Conservation (phyloP, 352 stramenopile genomes). For the Phytophthora syringae region DNA sequence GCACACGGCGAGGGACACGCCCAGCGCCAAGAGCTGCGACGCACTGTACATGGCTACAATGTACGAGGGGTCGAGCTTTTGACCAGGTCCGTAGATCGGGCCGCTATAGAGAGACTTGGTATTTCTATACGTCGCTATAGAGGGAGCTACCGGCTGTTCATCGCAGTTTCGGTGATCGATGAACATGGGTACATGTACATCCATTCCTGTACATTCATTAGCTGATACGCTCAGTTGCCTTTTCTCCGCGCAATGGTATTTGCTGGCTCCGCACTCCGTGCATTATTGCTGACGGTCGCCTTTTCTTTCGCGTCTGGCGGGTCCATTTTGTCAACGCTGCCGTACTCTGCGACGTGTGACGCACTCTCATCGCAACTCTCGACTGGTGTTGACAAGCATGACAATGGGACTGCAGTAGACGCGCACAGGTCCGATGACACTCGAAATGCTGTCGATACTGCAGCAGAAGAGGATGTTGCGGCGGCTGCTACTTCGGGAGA, state of each 20-base stretch:
- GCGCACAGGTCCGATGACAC: neutral
- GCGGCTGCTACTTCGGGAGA: neutral
- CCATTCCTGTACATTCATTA: no score
- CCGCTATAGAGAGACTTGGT: no score
- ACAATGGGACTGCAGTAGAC: neutral
- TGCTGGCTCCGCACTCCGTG: neutral
- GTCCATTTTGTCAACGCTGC: slow-evolving; percentile 8
- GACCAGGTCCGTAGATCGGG: no score
- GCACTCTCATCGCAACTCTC: slow-evolving; percentile 12
- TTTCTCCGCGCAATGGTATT: neutral
- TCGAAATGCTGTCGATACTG: neutral
- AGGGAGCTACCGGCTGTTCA: no score
- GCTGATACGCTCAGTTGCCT: no score
- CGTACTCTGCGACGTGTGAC: slow-evolving; percentile 12
- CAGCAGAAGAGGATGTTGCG: neutral
- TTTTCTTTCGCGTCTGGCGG: neutral
- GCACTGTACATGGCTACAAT: slow-evolving; percentile 70
- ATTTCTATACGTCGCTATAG: no score
- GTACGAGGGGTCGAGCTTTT: no score
- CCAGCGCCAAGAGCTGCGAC: slow-evolving; percentile 67
- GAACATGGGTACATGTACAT: slow-evolving; percentile 19
- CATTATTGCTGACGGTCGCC: neutral
- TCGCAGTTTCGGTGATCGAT: slow-evolving; percentile 31
- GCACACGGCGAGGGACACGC: slow-evolving; percentile 57
- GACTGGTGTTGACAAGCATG: slow-evolving; percentile 5